A percentile compares a stretch with the other conserved stretches of the same genome.
phyloP scores from a whole-genome alignment of 208 protist species.

The Acanthamoeba lenticulata region DNA sequence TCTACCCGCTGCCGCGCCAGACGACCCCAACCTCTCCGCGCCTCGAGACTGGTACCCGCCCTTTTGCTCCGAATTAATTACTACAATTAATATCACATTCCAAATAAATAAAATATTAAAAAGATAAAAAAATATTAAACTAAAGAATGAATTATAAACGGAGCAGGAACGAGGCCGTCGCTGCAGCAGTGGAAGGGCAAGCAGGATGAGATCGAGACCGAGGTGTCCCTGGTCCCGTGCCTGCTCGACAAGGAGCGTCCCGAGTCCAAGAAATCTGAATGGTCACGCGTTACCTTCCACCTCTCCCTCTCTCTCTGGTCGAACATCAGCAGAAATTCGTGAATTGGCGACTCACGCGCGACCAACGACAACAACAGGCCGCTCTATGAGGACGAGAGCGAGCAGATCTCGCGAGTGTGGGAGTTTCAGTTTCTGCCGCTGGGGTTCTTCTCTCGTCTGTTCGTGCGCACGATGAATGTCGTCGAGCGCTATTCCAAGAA shows the following conservation, averaged over 20 bases:
- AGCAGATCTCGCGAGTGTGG: conserved; percentile 57
- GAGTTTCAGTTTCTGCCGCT: conserved; percentile 63
- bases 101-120: too few species aligned
- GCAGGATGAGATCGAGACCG: conserved; percentile 42
- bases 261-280: neutral
- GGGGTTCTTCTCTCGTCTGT: conserved; percentile 67
- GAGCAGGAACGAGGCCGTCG: neutral
- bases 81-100: too few species aligned
- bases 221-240: conserved; percentile 52
- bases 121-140: neutral
- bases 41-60: neutral
- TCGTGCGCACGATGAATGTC: conserved; percentile 64
- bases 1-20: conserved; percentile 12
- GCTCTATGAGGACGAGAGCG: conserved; percentile 38
- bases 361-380: neutral
- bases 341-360: too few species aligned
- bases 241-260: conserved; percentile 60
- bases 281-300: neutral
- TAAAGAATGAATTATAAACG: too few species aligned
- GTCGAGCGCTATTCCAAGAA: conserved; percentile 52
- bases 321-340: too few species aligned
- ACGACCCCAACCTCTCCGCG: neutral
- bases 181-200: neutral
- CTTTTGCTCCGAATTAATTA: neutral
- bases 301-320: neutral